phyloP scores from a whole-genome alignment of 352 stramenopile genomes.

The Peronospora destructor region DNA sequence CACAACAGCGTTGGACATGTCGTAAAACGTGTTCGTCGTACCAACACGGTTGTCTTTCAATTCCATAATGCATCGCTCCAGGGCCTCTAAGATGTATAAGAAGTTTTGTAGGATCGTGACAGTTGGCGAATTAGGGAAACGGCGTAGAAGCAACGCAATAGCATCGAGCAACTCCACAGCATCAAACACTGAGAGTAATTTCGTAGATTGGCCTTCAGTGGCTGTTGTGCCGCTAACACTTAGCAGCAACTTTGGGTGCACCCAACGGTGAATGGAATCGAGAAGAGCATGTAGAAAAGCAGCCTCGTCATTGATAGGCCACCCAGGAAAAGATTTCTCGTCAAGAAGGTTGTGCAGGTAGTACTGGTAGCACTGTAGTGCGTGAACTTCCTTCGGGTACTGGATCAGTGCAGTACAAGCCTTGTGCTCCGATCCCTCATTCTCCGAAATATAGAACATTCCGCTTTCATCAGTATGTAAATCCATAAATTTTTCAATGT shows the following conservation, averaged over 20 bases:
- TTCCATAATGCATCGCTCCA: slow-evolving; percentile 79
- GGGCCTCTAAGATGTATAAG: slow-evolving; percentile 56
- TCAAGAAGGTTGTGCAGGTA: slow-evolving; percentile 84
- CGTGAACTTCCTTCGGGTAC: slow-evolving; percentile 80
- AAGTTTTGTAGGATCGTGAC: slow-evolving; percentile 68
- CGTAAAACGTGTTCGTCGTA: slow-evolving; percentile 33
- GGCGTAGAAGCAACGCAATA: slow-evolving; percentile 54
- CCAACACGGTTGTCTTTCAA: slow-evolving; percentile 46
- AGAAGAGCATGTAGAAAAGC: slow-evolving; percentile 67
- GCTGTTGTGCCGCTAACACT: slow-evolving; percentile 34
- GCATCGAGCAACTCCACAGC: slow-evolving; percentile 69
- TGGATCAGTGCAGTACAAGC: slow-evolving; percentile 71
- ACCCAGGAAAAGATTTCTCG: slow-evolving; percentile 82
- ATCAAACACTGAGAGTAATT: slow-evolving; percentile 62
- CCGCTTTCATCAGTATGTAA: slow-evolving; percentile 55
- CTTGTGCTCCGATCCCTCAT: slow-evolving; percentile 68
- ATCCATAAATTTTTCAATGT: slow-evolving; percentile 84
- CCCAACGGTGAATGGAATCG: slow-evolving; percentile 73
- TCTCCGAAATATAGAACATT: slow-evolving; percentile 68
- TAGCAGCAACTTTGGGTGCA: slow-evolving; percentile 51
- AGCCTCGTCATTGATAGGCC: slow-evolving; percentile 78
- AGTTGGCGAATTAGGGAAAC: slow-evolving; percentile 59
- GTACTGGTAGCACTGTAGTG: slow-evolving; percentile 84
- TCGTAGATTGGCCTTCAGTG: slow-evolving; percentile 44
- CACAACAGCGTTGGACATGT: slow-evolving; percentile 49